Evolutionary conservation across 495 filamentous ascomycete species (phyloP), one percentile per base, ranked within the genome.

Genomic region (Ramalina peruviana): DNA sequence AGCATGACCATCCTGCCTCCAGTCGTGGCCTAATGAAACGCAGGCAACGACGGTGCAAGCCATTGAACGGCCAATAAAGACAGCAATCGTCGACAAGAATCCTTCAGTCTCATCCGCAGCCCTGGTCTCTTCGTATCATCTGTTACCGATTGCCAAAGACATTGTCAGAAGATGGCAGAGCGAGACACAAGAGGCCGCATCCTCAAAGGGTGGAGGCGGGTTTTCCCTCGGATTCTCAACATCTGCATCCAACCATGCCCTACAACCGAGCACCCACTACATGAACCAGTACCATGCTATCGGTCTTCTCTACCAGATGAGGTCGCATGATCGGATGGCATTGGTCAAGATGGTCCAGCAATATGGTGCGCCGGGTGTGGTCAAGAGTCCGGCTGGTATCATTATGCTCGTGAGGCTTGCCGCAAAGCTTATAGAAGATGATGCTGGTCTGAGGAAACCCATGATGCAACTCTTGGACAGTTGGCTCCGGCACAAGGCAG

Each of bases 261-360:
- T 82, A 55, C 73, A 76, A 30, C 80, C 86, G 26, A 79, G 83
- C 43, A 83, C 81, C 53, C 86, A 83, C 46, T 93, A 80, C 64
- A 97, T 96, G 88, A 86, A 85, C 41, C 92, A 99, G 66, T 99
- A 97, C 67, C 92, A 99, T 65, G 92, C 92, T 46, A 96, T 99
- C 72, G 92, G 93, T 43, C 78, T 99, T 36, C 66, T 99, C 41
- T 97, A 96, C 62, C 92, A 97, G 68, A 96, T 99, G 89, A 84
- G 92, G 60, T 84, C 84, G 50, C 87, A 94, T 55, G 92, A 99
- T 65, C 79, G 92, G 59, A 99, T 97, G 93, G 86, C 90, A 6
- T 67, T 99, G 57, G 92, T 97, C n/a, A 99, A 97, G 76, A 96
- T 99, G 93, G 92, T 97, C 13, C 92, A 99, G 67, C 93, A 97